phyloP scores from a whole-genome alignment of 2,329 filamentous ascomycete species.

The Ilyonectria mors-panacis region DNA sequence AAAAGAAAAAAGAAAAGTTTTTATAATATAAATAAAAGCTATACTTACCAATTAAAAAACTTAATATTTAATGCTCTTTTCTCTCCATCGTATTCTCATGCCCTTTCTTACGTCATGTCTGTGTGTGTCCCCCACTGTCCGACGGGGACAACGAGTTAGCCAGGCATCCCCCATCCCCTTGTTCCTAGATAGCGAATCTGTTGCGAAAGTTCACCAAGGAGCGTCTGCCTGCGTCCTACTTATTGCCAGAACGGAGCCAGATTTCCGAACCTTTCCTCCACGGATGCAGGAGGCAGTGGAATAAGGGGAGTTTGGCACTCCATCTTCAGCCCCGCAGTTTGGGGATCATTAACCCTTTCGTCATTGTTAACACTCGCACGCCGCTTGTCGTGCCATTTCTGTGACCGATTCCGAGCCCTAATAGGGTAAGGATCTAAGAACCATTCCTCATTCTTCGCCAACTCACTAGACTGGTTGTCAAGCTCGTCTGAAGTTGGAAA shows the following conservation, averaged over 20 bases:
- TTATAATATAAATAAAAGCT: too few species aligned
- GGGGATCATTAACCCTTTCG: background rate
- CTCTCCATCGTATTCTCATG: too few species aligned
- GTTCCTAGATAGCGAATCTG: too few species aligned
- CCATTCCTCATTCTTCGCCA: background rate
- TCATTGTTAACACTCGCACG: background rate
- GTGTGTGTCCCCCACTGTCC: too few species aligned
- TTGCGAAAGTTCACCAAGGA: too few species aligned
- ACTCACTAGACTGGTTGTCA: background rate
- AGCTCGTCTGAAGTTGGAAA: constrained; percentile 21
- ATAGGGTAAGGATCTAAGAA: background rate
- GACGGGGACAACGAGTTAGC: too few species aligned
- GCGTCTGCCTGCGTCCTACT: background rate
- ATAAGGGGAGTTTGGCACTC: background rate
- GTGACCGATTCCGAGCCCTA: constrained; percentile 25
- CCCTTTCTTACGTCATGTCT: too few species aligned
- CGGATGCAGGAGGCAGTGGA: background rate
- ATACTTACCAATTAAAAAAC: too few species aligned
- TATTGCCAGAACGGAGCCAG: constrained; percentile 11
- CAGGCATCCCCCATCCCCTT: too few species aligned
- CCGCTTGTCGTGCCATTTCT: constrained; percentile 27
- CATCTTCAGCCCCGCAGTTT: background rate
- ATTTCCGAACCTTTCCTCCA: background rate
- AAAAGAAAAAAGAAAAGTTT: too few species aligned
- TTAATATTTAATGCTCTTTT: too few species aligned